Evolutionary conservation across 345 rosid species (phyloP).

Genomic region (Bruguiera gymnorhiza): DNA sequence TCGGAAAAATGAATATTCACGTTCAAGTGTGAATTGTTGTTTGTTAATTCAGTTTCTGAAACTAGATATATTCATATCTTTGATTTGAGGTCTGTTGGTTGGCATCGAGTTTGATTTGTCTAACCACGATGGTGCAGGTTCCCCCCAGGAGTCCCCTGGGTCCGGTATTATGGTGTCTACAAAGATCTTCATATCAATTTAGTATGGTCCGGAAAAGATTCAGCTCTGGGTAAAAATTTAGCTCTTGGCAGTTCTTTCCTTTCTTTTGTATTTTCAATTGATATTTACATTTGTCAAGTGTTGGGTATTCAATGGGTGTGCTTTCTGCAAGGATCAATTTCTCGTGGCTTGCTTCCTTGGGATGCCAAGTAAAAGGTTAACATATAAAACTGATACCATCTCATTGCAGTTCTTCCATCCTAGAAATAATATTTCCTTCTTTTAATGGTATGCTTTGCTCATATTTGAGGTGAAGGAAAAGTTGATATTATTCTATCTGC

Average conservation of each 20-base stretch:
- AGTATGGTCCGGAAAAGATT: slow-evolving; percentile 82
- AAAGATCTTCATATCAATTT: slow-evolving; percentile 58
- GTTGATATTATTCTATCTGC: neutral
- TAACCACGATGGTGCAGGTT: slow-evolving; percentile 45
- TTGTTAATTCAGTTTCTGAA: neutral
- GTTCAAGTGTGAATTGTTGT: neutral
- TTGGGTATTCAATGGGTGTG: neutral
- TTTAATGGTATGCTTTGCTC: neutral
- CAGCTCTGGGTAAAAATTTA: slow-evolving; percentile 36
- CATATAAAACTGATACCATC: neutral
- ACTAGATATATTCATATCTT: neutral
- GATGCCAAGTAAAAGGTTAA: neutral
- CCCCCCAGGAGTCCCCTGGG: slow-evolving; percentile 82
- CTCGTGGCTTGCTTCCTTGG: neutral
- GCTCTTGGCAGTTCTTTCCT: neutral
- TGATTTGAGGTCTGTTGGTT: neutral
- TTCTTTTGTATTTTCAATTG: neutral
- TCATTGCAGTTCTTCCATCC: no score
- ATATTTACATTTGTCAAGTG: neutral
- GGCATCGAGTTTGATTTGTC: slow-evolving; percentile 9
- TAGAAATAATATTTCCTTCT: neutral
- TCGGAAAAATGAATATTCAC: neutral
- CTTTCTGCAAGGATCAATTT: neutral
- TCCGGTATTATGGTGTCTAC: slow-evolving; percentile 65
- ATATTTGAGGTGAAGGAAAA: neutral